Evolutionary conservation across 257 asterid genomes (phyloP), one percentile per base, ranked within the genome.

Genomic region (Striga asiatica): DNA sequence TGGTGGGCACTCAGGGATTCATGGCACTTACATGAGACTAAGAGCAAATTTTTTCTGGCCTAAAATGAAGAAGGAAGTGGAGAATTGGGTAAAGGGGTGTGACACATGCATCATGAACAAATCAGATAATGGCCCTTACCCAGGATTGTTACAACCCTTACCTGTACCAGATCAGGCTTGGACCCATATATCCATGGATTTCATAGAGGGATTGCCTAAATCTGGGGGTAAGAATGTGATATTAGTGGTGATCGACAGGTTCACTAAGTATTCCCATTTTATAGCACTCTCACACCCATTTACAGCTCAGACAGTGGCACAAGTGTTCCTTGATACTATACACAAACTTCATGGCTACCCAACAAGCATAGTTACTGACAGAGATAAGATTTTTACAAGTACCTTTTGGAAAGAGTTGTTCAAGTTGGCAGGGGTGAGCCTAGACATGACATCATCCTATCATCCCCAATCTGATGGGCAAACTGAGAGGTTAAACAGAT

Each of bases 381-480:
- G 38, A 8, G 38, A 31, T 6, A 31, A 31, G 38, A 8, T 31
- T 2, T 31, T 6, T 8, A 31, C 1, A 1, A 31, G 38, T 1
- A 5, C 2, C 9, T 58, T 58, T 2, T 58, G 43, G 54, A 27
- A 27, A 16, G 12, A 23, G 6, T 11, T 58, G 1, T 28, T 43
- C 13, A 24, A 9, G 1, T 0, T 25, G 0, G 0, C 22, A 1
- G 62, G 57, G 1, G 3, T 1, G 11, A 0, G 0, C 9, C 3
- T 13, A 2, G 18, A 7, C 13, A 12, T 42, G 8, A 7, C 14
- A 4, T n/a, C 56, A 0, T 31, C 43, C 0, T 59, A 55, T 16
- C 74, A 61, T 19, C 69, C 60, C 1, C 45, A 68, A 12, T 7
- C 31, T 41, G 48, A 41, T 4, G 66, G 61, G 0, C 45, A 68